phyloP scores from a whole-genome alignment of 148 eudicot species.

The Linanthus parryae region DNA sequence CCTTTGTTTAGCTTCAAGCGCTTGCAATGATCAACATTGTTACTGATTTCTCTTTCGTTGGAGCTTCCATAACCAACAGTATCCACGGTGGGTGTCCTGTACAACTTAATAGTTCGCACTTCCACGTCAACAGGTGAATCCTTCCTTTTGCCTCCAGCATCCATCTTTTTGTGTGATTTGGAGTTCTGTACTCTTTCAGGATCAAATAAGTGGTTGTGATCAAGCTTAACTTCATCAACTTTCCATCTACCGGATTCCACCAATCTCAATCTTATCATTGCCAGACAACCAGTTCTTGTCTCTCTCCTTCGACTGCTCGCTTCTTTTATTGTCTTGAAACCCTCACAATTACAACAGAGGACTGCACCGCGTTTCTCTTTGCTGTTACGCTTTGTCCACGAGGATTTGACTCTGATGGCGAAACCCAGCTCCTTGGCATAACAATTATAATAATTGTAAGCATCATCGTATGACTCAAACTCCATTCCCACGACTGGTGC shows the following conservation, averaged over 20 bases:
- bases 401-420: constrained; percentile 69
- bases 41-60: constrained; percentile 25
- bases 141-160: constrained; percentile 50
- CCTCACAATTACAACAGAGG: constrained; percentile 86
- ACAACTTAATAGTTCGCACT: constrained; percentile 71
- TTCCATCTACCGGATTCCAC: constrained; percentile 71
- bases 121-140: constrained; percentile 53
- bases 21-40: constrained; percentile 23
- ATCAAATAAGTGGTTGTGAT: constrained; percentile 85
- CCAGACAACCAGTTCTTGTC: constrained; percentile 85
- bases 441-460: constrained; percentile 71
- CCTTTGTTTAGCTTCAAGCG: constrained; percentile 47
- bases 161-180: constrained; percentile 66
- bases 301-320: constrained; percentile 60
- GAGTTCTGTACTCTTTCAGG: constrained; percentile 67
- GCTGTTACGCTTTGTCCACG: constrained; percentile 78
- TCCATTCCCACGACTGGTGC: constrained; percentile 32
- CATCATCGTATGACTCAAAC: constrained; percentile 84
- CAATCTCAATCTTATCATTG: constrained; percentile 76
- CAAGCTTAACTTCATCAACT: constrained; percentile 74
- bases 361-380: constrained; percentile 87
- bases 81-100: constrained; percentile 45
- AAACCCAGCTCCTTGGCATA: constrained; percentile 77
- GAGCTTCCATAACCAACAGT: constrained; percentile 35
- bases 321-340: constrained; percentile 71